Evolutionary conservation across 805 yeast species (phyloP), one percentile per base, ranked within the genome.

Genomic region (Spathaspora hagerdaliae): DNA sequence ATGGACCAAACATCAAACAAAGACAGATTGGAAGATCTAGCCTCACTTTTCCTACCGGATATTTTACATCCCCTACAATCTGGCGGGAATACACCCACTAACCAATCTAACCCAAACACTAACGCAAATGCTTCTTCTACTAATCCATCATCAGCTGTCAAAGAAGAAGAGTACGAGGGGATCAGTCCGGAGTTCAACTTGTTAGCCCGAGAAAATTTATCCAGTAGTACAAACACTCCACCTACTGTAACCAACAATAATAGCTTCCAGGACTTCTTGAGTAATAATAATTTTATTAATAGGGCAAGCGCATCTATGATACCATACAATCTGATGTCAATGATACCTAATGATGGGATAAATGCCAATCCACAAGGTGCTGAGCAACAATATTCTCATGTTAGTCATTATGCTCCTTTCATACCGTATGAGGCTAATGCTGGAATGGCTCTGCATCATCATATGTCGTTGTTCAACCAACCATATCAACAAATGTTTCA

Each of bases 21-120:
- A 39, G 47, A 46, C 24, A 40, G 42, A 37, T 40, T 46, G 24
- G 74, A 71, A 47, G 76, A 71, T 51, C 58, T 71, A 19, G 67
- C 75, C 39, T 61, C 74, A 36, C 57, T 71, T 37, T 71, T 71
- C 41, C 55, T 71, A 29, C 74, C 74, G 2, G 74, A 70, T 45
- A 61, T 67, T 34, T 56, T 69, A 26, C 67, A 66, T 42, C 56
- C 55, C 3, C 19, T 50, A 8, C 46, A 43, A 32, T 32, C 46
- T 27, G 26, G 8, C 26, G 27, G 31, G 11, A 36, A 42, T 31
- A 29, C 43, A 10, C 39, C 34, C 14, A 27, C 32, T 15, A 15
- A 27, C 27, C 31, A 13, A 27, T 38, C 31, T 44, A 14, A 9
- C 15, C 15, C 49, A 42, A 27, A 40, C 38, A 31, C 36, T 33